Evolutionary conservation across 306 rosid genomes (phyloP), one percentile per base, ranked within the genome.

Genomic region (Lagenaria siceraria): DNA sequence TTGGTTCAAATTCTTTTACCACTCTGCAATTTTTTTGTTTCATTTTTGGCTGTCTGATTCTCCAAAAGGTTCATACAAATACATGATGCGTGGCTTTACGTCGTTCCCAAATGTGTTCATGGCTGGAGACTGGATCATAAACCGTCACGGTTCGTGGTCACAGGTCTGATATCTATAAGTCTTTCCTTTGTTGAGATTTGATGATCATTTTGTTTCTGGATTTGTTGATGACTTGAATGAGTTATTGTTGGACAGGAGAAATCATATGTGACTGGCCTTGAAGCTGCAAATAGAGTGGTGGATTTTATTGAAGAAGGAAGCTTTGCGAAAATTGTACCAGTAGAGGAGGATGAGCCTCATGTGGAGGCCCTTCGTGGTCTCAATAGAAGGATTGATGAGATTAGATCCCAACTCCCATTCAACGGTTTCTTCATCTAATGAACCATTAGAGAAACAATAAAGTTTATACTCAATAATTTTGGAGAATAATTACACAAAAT

Each of bases 61-160:
- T 38, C 54, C 55, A n/a, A 43, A 77, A 88, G 90, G 92, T 71
- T 88, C 92, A 33, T 88, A 83, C 60, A 83, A 84, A 81, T 43
- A 78, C 90, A 80, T 80, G 87, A 77, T 81, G 73, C 85, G 87
- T 0, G 81, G 88, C 2, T 73, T 88, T 71, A 88, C 92, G 18
- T 81, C 90, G 36, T 81, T 86, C 56, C 83, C 85, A 6, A 88
- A 88, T 71, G 40, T 86, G 53, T 84, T 88, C 87, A 84, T 86
- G 88, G 90, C 90, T 0, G 92, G 92, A 81, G 92, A 88, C 58
- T 88, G 92, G 92, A 86, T 88, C 33, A 69, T 81, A 27, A 88
- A 83, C 80, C 81, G 90, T 31, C 92, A 88, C 15, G 92, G 92
- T 46, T 86, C 92, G 35, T 88, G 90, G 88, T 86, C 83, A 59